These are phyloP conservation scores for Ophiosphaerella narmari DNA, from an alignment of 2,329 filamentous ascomycete species.

Conservation along the genomic window DNA sequence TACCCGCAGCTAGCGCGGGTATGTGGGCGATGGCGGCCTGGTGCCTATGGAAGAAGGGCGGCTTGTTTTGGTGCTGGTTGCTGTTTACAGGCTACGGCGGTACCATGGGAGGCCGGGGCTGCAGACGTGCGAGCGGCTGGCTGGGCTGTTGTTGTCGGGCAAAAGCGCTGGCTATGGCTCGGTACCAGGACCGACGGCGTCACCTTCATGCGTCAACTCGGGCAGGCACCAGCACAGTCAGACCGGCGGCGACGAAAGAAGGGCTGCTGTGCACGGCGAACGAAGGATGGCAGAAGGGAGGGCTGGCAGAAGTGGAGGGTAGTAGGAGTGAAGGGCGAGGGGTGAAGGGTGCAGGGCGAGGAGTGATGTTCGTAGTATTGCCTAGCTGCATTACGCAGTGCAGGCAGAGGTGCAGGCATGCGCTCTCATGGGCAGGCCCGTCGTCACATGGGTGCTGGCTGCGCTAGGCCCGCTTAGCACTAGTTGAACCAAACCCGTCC, in stretches of 20 bases:
- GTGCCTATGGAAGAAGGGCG: constrained; percentile 17
- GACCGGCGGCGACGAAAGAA: constrained; percentile 1
- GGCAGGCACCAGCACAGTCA: constrained; percentile 24
- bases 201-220: constrained; percentile 26
- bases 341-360: too few species aligned
- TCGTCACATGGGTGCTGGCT: constrained; percentile 16
- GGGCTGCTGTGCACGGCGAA: neutral
- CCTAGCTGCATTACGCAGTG: constrained; percentile 1
- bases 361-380: too few species aligned
- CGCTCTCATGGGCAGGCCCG: constrained; percentile 3
- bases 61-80: neutral
- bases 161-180: constrained; percentile 21
- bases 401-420: constrained; percentile 7
- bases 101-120: constrained; percentile 20
- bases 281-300: too few species aligned
- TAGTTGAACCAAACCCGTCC: neutral
- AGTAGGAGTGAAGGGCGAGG: too few species aligned
- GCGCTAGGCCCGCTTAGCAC: constrained; percentile 14
- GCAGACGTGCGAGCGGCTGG: constrained; percentile 2
- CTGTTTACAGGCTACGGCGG: constrained; percentile 15
- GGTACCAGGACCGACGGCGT: constrained; percentile 19
- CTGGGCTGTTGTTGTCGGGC: constrained; percentile 16
- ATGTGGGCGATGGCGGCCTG: constrained; percentile 23
- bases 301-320: too few species aligned
- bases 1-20: constrained; percentile 40